Conservation (phyloP, 2,329 filamentous ascomycete species). For the Penicillium rolfsii region DNA sequence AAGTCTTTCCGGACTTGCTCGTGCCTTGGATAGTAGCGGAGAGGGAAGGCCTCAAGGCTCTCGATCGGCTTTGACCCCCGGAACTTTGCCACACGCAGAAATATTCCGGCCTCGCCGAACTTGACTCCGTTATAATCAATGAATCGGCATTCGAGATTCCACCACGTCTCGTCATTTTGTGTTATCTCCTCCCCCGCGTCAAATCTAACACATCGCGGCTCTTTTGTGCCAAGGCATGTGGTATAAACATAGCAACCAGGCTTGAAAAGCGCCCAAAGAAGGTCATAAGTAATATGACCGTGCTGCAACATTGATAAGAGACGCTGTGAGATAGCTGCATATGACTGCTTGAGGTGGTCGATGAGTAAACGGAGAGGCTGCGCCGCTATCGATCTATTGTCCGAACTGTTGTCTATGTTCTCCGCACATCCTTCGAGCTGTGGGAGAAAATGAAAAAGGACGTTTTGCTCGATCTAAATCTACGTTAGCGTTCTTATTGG, state of each 20-base stretch:
- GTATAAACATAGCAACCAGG: conserved; percentile 1
- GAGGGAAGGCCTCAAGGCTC: conserved; percentile 36
- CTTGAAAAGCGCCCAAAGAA: background rate
- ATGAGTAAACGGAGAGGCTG: too few species aligned
- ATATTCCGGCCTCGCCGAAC: conserved; percentile 28
- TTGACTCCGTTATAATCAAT: conserved; percentile 37
- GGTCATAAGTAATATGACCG: conserved; percentile 1
- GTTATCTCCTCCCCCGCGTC: background rate
- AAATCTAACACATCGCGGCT: conserved; percentile 1
- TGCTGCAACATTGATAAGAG: background rate
- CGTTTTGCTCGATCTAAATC: conserved; percentile 3
- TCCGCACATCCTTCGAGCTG: too few species aligned
- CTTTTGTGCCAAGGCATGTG: conserved; percentile 2
- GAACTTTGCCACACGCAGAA: conserved; percentile 33
- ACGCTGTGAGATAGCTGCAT: too few species aligned
- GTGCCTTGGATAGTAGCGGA: conserved; percentile 32
- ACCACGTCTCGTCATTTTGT: conserved; percentile 25
- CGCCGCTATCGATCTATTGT: too few species aligned
- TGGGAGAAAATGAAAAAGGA: background rate
- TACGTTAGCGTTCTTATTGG: too few species aligned
- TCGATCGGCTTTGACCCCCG: conserved; percentile 35
- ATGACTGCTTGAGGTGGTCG: too few species aligned
- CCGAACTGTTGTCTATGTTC: too few species aligned
- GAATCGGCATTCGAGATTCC: conserved; percentile 33
- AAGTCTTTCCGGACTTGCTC: conserved; percentile 30